Evolutionary conservation across 129 eudicot species (phyloP), one percentile per base, ranked within the genome.

Genomic region (Deinandra increscens): DNA sequence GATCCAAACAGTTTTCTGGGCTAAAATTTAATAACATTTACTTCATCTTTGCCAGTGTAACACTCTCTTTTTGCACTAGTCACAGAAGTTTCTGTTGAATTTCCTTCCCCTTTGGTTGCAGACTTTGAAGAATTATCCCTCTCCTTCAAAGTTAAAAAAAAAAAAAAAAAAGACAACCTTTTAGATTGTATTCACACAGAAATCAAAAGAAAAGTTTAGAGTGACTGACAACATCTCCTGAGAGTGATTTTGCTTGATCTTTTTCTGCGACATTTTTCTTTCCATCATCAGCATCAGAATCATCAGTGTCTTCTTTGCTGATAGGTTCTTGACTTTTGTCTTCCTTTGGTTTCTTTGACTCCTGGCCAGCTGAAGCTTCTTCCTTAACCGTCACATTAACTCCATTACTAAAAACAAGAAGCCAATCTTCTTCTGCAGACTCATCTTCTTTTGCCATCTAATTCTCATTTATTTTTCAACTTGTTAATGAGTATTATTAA

Each of bases 1-100:
- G 63, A 50, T 33, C 33, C 13, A 26, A 14, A 61, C 46, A 49
- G 18, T 46, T 44, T 46, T 43, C 14, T 60, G 41, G 61, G 33
- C 56, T 10, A 39, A 53, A 6, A 70, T 23, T 11, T 12, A 26
- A 39, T 44, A 20, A 33, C 18, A 76, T 37, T 42, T 80, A 92
- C 96, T 60, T 84, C 81, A 29, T 78, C 82, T 60, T 75, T 73
- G 76, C 73, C 85, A 13, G 86, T 59, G n/a, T 81, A 55, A 33
- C 85, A 85, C 78, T 93, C 87, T 60, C 97, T 80, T 86, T 93
- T 93, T 60, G 88, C 69, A 79, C 74, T 76, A 9, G 46, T 68
- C 34, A 43, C 77, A 7, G 92, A 70, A 36, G 85, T 78, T 70
- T 84, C 82, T 43, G 79, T 88, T 18, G 46, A 9, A 59, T 41